Evolutionary conservation across 2,329 filamentous ascomycete genomes (phyloP), one percentile per base, ranked within the genome.

Genomic region (Microsporum canis): DNA sequence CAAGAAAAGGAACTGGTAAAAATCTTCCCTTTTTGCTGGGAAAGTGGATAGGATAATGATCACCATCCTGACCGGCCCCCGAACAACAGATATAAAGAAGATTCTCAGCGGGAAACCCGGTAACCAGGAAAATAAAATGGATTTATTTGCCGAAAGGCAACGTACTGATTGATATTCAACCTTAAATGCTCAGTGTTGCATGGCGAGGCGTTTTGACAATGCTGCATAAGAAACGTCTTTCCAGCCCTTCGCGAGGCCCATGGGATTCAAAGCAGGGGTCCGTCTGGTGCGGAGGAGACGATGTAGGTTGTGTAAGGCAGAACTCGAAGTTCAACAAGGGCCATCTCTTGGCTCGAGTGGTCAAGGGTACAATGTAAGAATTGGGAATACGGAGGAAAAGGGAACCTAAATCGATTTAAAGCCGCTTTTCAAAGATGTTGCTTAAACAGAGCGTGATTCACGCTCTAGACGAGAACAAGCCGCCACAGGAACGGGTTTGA

Each of bases 131-230:
- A 53, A 55, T 36, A n/a, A n/a, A 31, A 36, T 17, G 51, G 51
- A 17, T 34, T 36, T 36, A 55, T 27, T 55, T 55, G 29, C 31
- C 51, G 31, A 36, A 23, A 55, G 33, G 7, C 31, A 55, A 31
- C 29, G 6, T 55, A 31, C 14, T 23, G 51, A 55, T 36, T 55
- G 51, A 55, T 23, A 23, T 23, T 53, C 51, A 55, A 55, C 51
- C 51, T 55, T 55, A 55, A 23, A 55, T 17, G 31, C 51, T 55
- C 51, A 12, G 51, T 36, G 10, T 43, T 55, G 51, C 51, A 55
- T 55, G 51, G 51, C 51, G 51, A 55, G 51, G 51, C 51, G 51
- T 55, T 55, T 55, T 55, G 51, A 17, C 51, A 31, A 34, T 17
- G n/a, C 29, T 55, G 51, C 51, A 55, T 23, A 31, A 55, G 12